Evolutionary conservation across 768 basidiomycete species (phyloP), one percentile per base, ranked within the genome.

Genomic region (Amanita pseudoporphyria): DNA sequence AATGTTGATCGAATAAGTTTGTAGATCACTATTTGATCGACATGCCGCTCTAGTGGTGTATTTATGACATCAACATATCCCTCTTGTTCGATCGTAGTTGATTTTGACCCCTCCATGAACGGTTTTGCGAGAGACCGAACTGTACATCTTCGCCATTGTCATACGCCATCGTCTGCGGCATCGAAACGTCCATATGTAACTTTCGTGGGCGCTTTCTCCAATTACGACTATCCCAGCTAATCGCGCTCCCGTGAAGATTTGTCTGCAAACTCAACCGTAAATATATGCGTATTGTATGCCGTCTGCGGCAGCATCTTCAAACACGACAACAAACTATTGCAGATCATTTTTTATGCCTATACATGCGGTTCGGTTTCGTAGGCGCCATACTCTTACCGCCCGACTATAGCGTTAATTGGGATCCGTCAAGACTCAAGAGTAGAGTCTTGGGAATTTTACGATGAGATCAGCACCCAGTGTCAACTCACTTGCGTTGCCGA

Each of bases 191-290:
- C 67, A 59, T 71, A 81, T 0, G 74, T 77, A 2, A 81, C 75
- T 44, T 74, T 74, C 1, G 67, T 72, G 14, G 64, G 54, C 5
- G 68, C 66, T 53, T 64, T 67, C 10, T 64, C 78, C 79, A 81
- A 60, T 73, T 74, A 6, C 73, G 71, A 13, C 71, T 68, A 56
- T 81, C 81, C 71, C 73, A 82, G 16, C 79, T 79, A 45, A 67
- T 62, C 14, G 70, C 69, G 1, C 79, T 78, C 0, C 79, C 79
- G 57, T 81, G 79, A 1, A 81, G 64, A 1, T 76, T 78, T 30
- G 75, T 73, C 60, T 71, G 56, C 19, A 24, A n/a, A 9, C 59
- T 58, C 59, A 45, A 24, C 22, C n/a, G 21, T 16, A 13, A 14
- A 24, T 16, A 47, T 31, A 5, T n/a, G 36, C 37, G 7, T 16